These are phyloP conservation scores for Quercus lobata DNA, from an alignment of 331 rosid genomes.

Conservation along the genomic window DNA sequence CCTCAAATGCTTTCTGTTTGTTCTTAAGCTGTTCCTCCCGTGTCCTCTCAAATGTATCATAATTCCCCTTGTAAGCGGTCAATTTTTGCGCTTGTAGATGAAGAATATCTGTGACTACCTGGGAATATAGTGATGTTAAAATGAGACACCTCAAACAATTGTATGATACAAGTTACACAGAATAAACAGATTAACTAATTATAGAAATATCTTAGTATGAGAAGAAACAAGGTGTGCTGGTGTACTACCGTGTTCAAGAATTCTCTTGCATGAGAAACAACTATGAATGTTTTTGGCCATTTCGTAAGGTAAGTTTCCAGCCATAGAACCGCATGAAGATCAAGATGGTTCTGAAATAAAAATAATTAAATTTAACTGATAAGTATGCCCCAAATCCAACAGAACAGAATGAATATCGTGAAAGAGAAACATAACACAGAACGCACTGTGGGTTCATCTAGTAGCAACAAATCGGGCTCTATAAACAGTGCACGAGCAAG, in stretches of 20 bases:
- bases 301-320: constrained; percentile 84
- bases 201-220: neutral
- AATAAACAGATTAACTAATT: neutral
- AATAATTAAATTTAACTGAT: neutral
- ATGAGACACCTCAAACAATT: neutral
- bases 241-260: constrained; percentile 86
- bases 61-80: constrained; percentile 68
- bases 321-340: constrained; percentile 99
- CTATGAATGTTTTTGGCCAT: constrained; percentile 95
- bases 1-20: constrained; percentile 86
- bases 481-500: constrained; percentile 96
- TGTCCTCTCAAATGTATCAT: constrained; percentile 92
- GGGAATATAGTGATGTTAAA: constrained; percentile 19
- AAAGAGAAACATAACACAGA: constrained; percentile 16
- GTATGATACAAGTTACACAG: neutral
- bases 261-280: constrained; percentile 98
- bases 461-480: constrained; percentile 91
- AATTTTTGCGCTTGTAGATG: constrained; percentile 87
- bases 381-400: neutral
- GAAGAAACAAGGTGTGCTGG: constrained; percentile 9
- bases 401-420: constrained; percentile 5
- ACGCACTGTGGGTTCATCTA: constrained; percentile 94
- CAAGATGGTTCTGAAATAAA: constrained; percentile 89
- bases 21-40: constrained; percentile 85
- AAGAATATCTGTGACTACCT: constrained; percentile 94